phyloP scores from a whole-genome alignment of 495 filamentous ascomycete genomes.

The Platismatia glauca region DNA sequence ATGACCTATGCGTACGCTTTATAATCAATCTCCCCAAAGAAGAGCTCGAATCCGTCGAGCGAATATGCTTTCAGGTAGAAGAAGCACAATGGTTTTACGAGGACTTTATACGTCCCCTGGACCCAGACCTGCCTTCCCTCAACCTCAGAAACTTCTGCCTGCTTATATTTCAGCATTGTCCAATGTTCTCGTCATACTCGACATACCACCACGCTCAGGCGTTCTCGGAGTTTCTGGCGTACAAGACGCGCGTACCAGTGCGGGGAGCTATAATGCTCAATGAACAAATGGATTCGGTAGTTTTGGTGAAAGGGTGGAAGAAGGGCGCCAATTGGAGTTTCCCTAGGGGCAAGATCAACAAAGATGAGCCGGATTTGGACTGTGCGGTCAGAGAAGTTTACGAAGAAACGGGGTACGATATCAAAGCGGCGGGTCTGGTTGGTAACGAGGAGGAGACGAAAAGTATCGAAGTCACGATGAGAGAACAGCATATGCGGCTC shows the following conservation, averaged over 20 bases:
- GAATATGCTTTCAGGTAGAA: conserved; percentile 96
- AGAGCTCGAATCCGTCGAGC: conserved; percentile 79
- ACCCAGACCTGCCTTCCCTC: conserved; percentile 76
- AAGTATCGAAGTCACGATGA: conserved; percentile 76
- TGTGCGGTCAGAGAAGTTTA: conserved; percentile 91
- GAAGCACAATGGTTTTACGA: conserved; percentile 99
- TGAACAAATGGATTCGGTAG: conserved; percentile 77
- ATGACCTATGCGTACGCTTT: conserved; percentile 91
- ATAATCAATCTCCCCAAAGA: conserved; percentile 90
- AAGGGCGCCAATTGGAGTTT: conserved; percentile 96
- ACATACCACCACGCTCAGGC: conserved; percentile 67
- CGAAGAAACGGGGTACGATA: conserved; percentile 89
- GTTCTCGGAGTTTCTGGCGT: conserved; percentile 80
- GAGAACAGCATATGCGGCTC: conserved; percentile 83
- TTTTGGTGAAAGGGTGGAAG: conserved; percentile 96
- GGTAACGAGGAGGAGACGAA: conserved; percentile 57
- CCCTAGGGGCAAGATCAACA: conserved; percentile 93
- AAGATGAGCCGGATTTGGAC: conserved; percentile 82
- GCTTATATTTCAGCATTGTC: conserved; percentile 87
- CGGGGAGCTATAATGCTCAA: conserved; percentile 90
- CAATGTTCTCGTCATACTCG: conserved; percentile 72
- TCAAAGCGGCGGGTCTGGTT: conserved; percentile 63
- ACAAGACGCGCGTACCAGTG: conserved; percentile 90
- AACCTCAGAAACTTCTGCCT: conserved; percentile 72
- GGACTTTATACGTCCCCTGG: conserved; percentile 89